Evolutionary conservation across 345 rosid species (phyloP).

Genomic region (Gossypium thurberi): DNA sequence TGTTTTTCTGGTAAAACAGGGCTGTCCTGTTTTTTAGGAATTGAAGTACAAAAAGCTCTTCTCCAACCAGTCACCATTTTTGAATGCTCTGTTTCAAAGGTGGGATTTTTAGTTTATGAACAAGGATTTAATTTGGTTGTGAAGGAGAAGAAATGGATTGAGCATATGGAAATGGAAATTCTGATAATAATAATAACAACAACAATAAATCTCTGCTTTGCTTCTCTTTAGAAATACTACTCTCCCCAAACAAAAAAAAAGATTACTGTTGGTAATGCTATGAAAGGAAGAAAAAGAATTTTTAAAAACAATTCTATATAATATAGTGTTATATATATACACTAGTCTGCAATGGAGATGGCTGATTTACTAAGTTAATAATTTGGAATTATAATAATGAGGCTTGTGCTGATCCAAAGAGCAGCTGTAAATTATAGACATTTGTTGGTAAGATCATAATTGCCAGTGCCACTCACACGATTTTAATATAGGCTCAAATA

Average conservation of each 20-base stretch:
- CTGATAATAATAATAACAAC: background rate
- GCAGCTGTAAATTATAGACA: too few species aligned
- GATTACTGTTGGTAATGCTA: conserved; percentile 13
- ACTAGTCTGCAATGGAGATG: too few species aligned
- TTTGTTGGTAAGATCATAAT: too few species aligned
- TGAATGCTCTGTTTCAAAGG: background rate
- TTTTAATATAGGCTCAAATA: too few species aligned
- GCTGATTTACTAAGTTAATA: too few species aligned
- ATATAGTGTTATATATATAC: too few species aligned
- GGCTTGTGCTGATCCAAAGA: too few species aligned
- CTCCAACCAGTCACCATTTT: conserved; percentile 77
- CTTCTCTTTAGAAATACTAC: background rate
- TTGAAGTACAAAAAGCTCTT: conserved; percentile 74
- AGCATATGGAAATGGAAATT: conserved; percentile 1
- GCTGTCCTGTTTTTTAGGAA: conserved; percentile 48
- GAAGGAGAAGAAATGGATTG: conserved; percentile 5
- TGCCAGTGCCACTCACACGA: too few species aligned
- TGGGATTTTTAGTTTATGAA: background rate
- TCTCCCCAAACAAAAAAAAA: conserved; percentile 3
- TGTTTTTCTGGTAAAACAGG: conserved; percentile 22
- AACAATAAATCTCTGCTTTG: background rate
- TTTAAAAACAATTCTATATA: background rate
- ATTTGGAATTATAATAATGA: too few species aligned
- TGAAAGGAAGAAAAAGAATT: conserved; percentile 8
- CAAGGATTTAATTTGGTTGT: background rate